Evolutionary conservation across 352 stramenopile genomes (phyloP).

Genomic region (Phytopythium delawarense): DNA sequence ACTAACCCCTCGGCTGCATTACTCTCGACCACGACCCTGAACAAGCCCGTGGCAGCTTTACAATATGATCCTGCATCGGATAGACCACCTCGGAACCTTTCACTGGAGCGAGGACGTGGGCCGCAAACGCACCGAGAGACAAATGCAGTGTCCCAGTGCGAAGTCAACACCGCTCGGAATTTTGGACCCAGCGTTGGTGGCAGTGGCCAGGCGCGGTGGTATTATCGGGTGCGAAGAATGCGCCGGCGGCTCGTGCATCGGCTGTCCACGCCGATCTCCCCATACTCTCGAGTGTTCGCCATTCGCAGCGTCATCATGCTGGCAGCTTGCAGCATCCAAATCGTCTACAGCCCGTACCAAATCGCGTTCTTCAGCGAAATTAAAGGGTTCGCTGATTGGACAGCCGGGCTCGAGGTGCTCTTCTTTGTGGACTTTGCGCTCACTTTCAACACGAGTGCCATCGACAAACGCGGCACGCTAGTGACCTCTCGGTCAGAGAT

Average conservation of each 20-base stretch:
- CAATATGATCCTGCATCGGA: not conserved
- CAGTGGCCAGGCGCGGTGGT: not conserved
- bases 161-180: not conserved
- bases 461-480: constrained; percentile 28
- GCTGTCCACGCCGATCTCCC: constrained; percentile 12
- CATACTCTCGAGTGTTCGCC: constrained; percentile 15
- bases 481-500: constrained; percentile 33
- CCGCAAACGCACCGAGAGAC: not conserved
- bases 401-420: constrained; percentile 16
- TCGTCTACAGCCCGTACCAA: constrained; percentile 31
- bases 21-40: not conserved
- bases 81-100: not conserved
- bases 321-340: constrained; percentile 16
- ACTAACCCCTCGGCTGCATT: no score
- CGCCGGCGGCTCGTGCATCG: not conserved
- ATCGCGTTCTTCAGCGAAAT: constrained; percentile 21
- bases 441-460: constrained; percentile 41
- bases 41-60: not conserved
- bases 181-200: no score
- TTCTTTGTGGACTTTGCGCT: constrained; percentile 39
- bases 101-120: not conserved
- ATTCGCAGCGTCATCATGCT: constrained; percentile 20
- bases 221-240: not conserved
- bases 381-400: constrained; percentile 6
- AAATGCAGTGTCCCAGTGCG: not conserved